A percentile compares a stretch with the other conserved stretches of the same genome.
These are phyloP conservation scores for Phoma sp. DNA, from an alignment of 2,329 filamentous ascomycete species.

Conservation along the genomic window DNA sequence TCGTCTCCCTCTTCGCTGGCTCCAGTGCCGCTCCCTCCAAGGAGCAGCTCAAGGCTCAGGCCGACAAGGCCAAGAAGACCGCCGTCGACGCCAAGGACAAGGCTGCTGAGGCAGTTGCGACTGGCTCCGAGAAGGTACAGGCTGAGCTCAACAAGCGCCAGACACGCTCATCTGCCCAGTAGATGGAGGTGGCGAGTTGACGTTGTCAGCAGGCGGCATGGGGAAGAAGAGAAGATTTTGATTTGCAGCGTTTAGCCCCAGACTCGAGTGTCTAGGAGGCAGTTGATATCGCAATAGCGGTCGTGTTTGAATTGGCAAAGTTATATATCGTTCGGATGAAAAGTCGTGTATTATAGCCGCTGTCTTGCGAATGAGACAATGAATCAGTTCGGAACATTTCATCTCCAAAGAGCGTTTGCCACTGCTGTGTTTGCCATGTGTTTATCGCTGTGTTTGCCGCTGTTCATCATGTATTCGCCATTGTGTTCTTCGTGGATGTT, in stretches of 20 bases:
- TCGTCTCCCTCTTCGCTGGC: constrained; percentile 72
- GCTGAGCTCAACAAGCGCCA: constrained; percentile 67
- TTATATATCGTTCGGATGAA: constrained; percentile 35
- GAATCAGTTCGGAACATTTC: constrained; percentile 17
- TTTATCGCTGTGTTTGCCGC: too few species aligned
- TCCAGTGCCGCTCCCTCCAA: constrained; percentile 68
- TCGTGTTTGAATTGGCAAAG: constrained; percentile 30
- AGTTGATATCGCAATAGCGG: constrained; percentile 10
- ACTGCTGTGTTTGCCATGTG: not conserved
- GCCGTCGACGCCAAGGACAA: constrained; percentile 71
- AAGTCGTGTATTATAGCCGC: constrained; percentile 44
- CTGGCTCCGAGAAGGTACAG: constrained; percentile 77
- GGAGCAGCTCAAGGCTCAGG: constrained; percentile 71
- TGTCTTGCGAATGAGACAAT: constrained; percentile 22
- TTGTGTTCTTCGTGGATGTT: not conserved
- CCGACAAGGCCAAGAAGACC: constrained; percentile 77
- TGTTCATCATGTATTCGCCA: too few species aligned
- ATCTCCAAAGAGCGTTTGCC: not conserved
- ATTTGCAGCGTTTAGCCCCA: constrained; percentile 18
- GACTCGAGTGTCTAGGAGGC: constrained; percentile 23
- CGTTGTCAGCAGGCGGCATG: not conserved
- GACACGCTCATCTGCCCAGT: constrained; percentile 52
- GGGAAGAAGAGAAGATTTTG: not conserved
- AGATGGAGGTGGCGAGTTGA: constrained; percentile 19
- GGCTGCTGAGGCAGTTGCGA: constrained; percentile 67